phyloP scores from a whole-genome alignment of 768 basidiomycete genomes.

The Tulasnella calospora region DNA sequence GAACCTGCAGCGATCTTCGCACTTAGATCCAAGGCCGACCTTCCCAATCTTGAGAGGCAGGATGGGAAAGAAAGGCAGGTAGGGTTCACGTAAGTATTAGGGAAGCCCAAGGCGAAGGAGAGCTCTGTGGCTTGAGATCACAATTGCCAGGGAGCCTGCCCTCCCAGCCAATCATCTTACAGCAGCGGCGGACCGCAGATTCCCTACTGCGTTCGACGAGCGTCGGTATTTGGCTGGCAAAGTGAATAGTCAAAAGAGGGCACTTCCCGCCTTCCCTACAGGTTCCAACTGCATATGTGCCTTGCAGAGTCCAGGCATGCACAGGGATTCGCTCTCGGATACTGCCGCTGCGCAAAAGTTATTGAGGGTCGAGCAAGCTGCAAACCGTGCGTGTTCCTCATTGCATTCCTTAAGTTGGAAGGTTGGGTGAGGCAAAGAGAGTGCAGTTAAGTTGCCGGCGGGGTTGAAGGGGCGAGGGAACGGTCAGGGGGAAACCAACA shows the following conservation, averaged over 20 bases:
- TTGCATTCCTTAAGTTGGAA: neutral
- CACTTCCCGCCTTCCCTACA: neutral
- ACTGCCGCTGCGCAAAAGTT: neutral
- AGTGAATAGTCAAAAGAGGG: neutral
- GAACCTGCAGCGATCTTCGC: neutral
- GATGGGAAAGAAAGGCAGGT: neutral
- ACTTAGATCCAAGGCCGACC: slow-evolving; percentile 2
- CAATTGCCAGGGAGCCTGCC: neutral
- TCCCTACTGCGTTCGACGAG: neutral
- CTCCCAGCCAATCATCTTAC: neutral
- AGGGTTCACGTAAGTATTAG: neutral
- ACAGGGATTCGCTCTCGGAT: neutral
- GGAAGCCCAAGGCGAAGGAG: neutral
- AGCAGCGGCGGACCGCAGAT: neutral
- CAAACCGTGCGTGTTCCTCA: neutral
- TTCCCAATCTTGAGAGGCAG: slow-evolving; percentile 5
- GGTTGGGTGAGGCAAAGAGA: neutral
- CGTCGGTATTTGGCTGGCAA: neutral
- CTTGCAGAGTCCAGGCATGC: neutral
- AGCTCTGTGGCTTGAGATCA: slow-evolving; percentile 5
- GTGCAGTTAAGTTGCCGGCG: neutral
- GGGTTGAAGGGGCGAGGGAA: neutral
- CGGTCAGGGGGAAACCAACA: neutral
- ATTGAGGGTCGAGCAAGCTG: slow-evolving; percentile 5
- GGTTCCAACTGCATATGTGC: neutral